These are phyloP conservation scores for Hondaea fermentalgiana DNA, from an alignment of 108 stramenopile genomes.

Conservation along the genomic window DNA sequence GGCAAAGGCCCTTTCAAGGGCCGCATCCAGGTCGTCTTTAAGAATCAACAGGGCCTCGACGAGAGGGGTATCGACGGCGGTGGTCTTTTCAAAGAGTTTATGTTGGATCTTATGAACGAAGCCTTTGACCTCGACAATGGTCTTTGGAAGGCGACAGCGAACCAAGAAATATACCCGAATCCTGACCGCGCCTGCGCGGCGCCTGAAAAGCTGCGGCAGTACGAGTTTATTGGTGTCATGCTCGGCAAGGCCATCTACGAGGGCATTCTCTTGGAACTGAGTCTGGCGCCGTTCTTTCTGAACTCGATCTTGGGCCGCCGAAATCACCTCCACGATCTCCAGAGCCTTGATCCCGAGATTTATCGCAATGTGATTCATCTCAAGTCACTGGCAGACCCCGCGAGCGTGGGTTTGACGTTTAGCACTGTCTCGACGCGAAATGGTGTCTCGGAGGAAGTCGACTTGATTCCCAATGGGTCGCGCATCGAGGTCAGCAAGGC, in stretches of 20 bases:
- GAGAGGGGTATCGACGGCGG: slow-evolving; percentile 99
- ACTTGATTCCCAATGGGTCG: slow-evolving; percentile 69
- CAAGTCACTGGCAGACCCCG: slow-evolving; percentile 60
- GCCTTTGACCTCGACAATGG: slow-evolving; percentile 33
- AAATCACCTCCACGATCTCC: slow-evolving; percentile 85
- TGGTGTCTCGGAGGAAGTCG: slow-evolving; percentile 42
- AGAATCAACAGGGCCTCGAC: slow-evolving; percentile 75
- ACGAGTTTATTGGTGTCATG: slow-evolving; percentile 82
- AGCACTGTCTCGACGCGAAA: slow-evolving; percentile 40
- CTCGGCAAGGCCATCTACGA: slow-evolving; percentile 93
- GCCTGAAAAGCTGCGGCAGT: slow-evolving; percentile 59
- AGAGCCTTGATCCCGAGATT: slow-evolving; percentile 76
- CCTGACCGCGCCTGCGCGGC: slow-evolving; percentile 60
- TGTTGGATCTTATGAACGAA: slow-evolving; percentile 43
- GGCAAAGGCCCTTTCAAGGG: slow-evolving; percentile 54
- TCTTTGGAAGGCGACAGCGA: background rate
- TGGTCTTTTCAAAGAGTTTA: slow-evolving; percentile 90
- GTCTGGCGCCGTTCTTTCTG: slow-evolving; percentile 77
- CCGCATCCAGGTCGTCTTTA: slow-evolving; percentile 83
- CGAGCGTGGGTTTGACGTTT: slow-evolving; percentile 69
- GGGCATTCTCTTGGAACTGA: slow-evolving; percentile 69
- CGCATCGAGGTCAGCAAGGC: slow-evolving; percentile 66
- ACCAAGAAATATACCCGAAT: slow-evolving; percentile 12
- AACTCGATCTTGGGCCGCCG: slow-evolving; percentile 72
- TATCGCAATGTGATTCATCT: slow-evolving; percentile 73